A percentile compares a stretch with the other conserved stretches of the same genome.
Evolutionary conservation across 1,284 basidiomycete genomes (phyloP).

Genomic region (Peniophora sp.): DNA sequence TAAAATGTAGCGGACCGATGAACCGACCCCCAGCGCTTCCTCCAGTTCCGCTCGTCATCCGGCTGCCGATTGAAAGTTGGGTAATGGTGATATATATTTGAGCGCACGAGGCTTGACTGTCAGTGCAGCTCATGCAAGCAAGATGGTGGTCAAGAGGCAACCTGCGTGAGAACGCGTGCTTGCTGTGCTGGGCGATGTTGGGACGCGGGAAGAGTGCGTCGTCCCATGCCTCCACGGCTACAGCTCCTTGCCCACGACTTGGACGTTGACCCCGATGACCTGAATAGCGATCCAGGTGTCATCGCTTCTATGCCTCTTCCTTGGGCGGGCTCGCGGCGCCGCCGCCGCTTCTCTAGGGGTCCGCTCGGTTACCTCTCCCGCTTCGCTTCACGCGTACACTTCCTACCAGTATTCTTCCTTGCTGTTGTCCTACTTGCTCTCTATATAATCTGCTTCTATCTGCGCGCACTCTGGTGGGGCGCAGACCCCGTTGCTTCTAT

Average conservation of each 20-base stretch:
- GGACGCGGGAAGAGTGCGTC: no score
- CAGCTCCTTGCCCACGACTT: no score
- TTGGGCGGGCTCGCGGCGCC: background rate
- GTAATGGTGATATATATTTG: no score
- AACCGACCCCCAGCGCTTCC: background rate
- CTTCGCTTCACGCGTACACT: background rate
- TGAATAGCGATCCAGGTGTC: no score
- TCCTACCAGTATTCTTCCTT: background rate
- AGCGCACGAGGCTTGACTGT: no score
- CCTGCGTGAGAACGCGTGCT: no score
- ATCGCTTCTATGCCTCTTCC: background rate
- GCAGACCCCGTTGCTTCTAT: background rate
- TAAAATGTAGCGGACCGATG: background rate
- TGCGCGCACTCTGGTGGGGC: background rate
- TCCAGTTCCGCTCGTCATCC: background rate
- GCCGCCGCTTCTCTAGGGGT: background rate
- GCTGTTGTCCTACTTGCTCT: background rate
- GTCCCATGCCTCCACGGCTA: no score
- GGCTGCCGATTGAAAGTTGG: background rate
- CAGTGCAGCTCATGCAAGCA: no score
- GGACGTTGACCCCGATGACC: no score
- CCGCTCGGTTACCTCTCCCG: background rate
- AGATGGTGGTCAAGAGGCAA: no score
- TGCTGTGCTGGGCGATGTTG: no score
- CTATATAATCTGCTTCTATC: background rate